Base-by-base conservation (phyloP, 768 basidiomycete species). In the Lactarius indigo region DNA sequence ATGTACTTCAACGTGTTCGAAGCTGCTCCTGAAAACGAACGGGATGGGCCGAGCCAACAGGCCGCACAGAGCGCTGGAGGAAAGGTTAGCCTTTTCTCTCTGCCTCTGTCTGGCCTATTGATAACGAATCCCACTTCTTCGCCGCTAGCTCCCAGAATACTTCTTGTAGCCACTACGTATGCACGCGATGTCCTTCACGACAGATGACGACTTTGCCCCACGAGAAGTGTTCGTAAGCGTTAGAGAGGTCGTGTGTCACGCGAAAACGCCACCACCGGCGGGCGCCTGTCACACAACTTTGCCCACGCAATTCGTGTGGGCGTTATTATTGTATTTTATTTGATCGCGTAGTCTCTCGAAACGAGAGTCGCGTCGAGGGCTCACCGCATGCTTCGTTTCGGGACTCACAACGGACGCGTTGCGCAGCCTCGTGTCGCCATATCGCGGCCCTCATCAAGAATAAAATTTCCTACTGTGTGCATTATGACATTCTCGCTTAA, bases 1-100 rank as follows among this genome's bases (percentile, higher is more conserved):
- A 90, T 91, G 84, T 93, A 90, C 77, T 98, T 98, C 78, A 99
- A 98, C 72, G 97, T 98, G 41, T 98, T 99, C 75, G 93, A 96
- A 70, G 97, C 97, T 4, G 97, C 97, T 1, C 97, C 97, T 5
- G 97, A 99, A 78, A 99, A 99, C 75, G 97, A 98, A 73, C 78
- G 91, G 57, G 94, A 96, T 72, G 94, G 94, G 4, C 94, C 94
- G 1, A 85, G 74, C 68, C 90, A 94, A 59, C 92, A 94, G 74
- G 84, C 84, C 13, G 82, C 84, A 8, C 90, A 91, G 75, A 91
- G 81, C 74, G 85, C 83, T 56, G 82, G 83, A 62, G 88, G 86
- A 31, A 92, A 90, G 85, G 92, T 91, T 70, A 62, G 78, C 39
- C 52, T 23, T 71, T 69, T 30, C 39, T 30, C 33, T n/a, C 44